Conservation (phyloP, 1,284 basidiomycete species). For the Prillingera fragicola region DNA sequence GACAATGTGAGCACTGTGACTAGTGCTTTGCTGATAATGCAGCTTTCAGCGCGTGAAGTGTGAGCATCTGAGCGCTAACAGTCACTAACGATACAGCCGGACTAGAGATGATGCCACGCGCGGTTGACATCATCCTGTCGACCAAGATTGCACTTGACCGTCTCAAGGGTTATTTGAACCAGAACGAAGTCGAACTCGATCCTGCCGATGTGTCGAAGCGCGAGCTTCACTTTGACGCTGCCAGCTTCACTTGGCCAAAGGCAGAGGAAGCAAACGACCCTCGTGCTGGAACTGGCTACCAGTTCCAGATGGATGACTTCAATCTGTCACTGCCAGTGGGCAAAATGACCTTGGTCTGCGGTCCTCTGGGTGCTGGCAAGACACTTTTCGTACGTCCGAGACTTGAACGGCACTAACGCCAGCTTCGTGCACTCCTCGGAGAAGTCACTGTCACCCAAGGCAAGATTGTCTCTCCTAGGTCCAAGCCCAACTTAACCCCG, state of each 20-base stretch:
- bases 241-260: slow-evolving; percentile 39
- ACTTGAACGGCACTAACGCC: slow-evolving; percentile 1
- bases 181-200: slow-evolving; percentile 33
- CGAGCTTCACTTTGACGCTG: slow-evolving; percentile 25
- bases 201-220: slow-evolving; percentile 9
- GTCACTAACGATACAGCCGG: slow-evolving; percentile 13
- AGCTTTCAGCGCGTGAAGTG: slow-evolving; percentile 34
- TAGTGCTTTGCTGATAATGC: background rate
- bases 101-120: slow-evolving; percentile 28
- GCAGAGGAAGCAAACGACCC: slow-evolving; percentile 7
- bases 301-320: slow-evolving; percentile 32
- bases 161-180: slow-evolving; percentile 33
- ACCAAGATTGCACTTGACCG: slow-evolving; percentile 39
- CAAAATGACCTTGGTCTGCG: slow-evolving; percentile 41
- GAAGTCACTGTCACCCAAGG: slow-evolving; percentile 33
- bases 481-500: slow-evolving; percentile 26
- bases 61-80: slow-evolving; percentile 2
- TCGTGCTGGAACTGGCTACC: too few relatives aligned
- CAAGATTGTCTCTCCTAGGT: slow-evolving; percentile 25
- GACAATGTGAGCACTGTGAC: slow-evolving; percentile 27
- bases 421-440: slow-evolving; percentile 43
- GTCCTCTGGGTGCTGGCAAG: slow-evolving; percentile 46
- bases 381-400: slow-evolving; percentile 32
- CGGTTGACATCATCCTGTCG: slow-evolving; percentile 29
- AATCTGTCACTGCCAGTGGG: slow-evolving; percentile 30